Evolutionary conservation across 2,329 filamentous ascomycete species (phyloP), one percentile per base, ranked within the genome.

Genomic region (Ophiosphaerella herpotricha): DNA sequence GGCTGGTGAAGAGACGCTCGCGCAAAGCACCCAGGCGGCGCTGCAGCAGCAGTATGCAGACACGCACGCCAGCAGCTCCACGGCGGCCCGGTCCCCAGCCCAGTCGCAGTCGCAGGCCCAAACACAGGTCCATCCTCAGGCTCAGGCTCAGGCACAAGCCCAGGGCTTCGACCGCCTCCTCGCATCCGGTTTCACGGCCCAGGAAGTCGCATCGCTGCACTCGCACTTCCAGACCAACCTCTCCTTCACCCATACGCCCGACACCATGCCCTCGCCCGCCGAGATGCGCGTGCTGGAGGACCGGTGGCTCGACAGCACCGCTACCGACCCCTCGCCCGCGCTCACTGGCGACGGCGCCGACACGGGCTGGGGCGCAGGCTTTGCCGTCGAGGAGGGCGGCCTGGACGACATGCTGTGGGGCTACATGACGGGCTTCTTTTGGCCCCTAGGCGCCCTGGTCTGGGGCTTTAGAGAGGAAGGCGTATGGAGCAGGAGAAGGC

Each of bases 391-490:
- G 39, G 79, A 80, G 39, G 85, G 83, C 0, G 82, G 89, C 9
- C 77, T 96, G 38, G 93, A 97, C 66, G 87, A 95, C 65, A 84
- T 97, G 77, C 80, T 97, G 50, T 89, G 87, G 75, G 94, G 92
- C 4, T 90, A 94, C 72, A 78, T 95, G 51, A 89, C 94, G 64
- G 94, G 94, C 0, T 99, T 97, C 78, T 89, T 99, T 71, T 97
- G 93, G 85, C 94, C 94, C 4, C 74, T 97, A 8, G 93, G 90
- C 0, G 91, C 90, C 64, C 78, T 93, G 48, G 85, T 88, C 44
- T 97, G 92, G 91, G 77, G 95, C 42, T 82, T 93, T 58, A 81
- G 92, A 52, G 90, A 96, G 72, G 89, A 94, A 50, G 91, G 90
- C 1, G 86, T 97, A 52, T 96, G 91, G 85, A 89, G 86, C 53